A percentile compares a stretch with the other conserved stretches of the same genome.
phyloP scores from a whole-genome alignment of 257 asterid species.

The Solanum arcanum region DNA sequence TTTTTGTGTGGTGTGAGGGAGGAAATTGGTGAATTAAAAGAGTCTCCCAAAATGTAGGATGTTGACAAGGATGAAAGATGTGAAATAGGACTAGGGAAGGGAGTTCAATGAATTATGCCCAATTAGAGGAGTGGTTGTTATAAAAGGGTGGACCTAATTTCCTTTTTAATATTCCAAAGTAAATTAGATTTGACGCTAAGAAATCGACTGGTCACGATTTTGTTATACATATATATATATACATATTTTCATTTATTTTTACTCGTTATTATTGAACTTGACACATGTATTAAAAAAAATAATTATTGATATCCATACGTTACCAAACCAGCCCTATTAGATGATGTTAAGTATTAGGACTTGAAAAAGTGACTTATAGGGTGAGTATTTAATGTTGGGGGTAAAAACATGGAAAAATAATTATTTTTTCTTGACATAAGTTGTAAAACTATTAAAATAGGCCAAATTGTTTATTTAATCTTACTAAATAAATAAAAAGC shows the following conservation, averaged over 20 bases:
- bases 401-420: too few species aligned
- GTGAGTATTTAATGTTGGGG: too few species aligned
- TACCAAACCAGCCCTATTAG: too few species aligned
- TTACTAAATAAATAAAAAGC: too few species aligned
- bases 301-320: too few species aligned
- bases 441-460: too few species aligned
- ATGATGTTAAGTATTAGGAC: not conserved
- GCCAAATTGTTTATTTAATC: too few species aligned
- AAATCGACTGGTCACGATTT: not conserved
- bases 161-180: not conserved
- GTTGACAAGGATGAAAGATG: not conserved
- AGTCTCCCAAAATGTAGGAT: constrained; percentile 19
- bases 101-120: not conserved
- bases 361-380: not conserved
- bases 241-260: too few species aligned
- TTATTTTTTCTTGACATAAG: too few species aligned
- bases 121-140: not conserved
- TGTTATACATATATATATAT: not conserved
- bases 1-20: not conserved
- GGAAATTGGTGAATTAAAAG: not conserved
- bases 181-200: not conserved
- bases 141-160: not conserved
- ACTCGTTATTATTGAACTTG: too few species aligned
- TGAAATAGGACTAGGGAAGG: not conserved
- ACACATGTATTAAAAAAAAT: too few species aligned